Conservation (phyloP, 1,284 basidiomycete species). For the Coniophora puteana region DNA sequence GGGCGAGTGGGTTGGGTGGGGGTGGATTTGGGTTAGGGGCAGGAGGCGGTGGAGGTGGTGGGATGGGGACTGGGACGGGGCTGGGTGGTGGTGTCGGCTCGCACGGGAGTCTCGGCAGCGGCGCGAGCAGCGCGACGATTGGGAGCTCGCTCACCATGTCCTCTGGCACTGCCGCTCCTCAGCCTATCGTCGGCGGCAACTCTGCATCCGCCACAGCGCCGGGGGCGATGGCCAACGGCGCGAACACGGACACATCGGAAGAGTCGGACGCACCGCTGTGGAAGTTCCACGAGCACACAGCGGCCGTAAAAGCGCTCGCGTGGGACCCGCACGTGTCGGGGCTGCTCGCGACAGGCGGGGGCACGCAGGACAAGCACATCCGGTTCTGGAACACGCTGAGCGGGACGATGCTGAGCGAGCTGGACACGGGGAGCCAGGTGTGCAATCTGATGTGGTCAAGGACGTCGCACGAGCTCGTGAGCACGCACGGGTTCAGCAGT, state of each 20-base stretch:
- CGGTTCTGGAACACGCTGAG: constrained; percentile 95
- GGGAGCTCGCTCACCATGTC: too few species aligned
- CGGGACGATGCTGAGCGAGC: constrained; percentile 80
- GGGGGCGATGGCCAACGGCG: too few species aligned
- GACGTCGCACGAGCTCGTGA: constrained; percentile 95
- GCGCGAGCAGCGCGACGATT: too few species aligned
- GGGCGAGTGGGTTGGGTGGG: constrained; percentile 32
- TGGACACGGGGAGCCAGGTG: constrained; percentile 93
- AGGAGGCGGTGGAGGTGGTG: constrained; percentile 20
- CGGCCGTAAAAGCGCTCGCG: constrained; percentile 96
- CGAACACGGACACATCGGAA: constrained; percentile 32
- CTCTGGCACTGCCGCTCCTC: too few species aligned
- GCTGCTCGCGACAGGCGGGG: constrained; percentile 93
- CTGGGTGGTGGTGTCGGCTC: constrained; percentile 24
- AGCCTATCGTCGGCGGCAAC: too few species aligned
- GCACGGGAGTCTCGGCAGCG: constrained; percentile 21
- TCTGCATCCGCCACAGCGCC: too few species aligned
- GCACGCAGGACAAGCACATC: constrained; percentile 96
- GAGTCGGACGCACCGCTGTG: constrained; percentile 68
- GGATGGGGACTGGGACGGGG: too few species aligned
- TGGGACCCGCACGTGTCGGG: constrained; percentile 97
- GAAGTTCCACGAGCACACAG: constrained; percentile 95
- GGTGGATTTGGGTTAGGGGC: constrained; percentile 24
- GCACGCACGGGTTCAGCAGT: constrained; percentile 95
- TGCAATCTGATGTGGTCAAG: constrained; percentile 97